A percentile compares a stretch with the other conserved stretches of the same genome.
phyloP scores from a whole-genome alignment of 192 early-diverging fungal genomes.

The Cladochytrium replicatum region DNA sequence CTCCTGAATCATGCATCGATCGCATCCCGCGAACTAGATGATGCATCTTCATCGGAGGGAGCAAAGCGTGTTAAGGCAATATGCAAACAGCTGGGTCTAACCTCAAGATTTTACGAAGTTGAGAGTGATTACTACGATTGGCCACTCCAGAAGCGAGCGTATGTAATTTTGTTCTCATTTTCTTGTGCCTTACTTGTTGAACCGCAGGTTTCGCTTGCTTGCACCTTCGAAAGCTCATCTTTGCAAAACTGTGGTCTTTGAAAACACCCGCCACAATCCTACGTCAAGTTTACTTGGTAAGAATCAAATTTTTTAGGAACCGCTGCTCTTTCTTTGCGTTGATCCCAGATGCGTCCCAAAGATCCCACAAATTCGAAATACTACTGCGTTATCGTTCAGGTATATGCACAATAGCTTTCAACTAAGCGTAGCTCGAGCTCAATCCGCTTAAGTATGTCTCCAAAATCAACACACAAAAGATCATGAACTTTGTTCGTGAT shows the following conservation, averaged over 20 bases:
- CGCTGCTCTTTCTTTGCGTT: conserved; percentile 12
- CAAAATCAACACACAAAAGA: conserved; percentile 50
- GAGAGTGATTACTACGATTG: conserved; percentile 70
- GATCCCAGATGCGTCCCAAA: conserved; percentile 8
- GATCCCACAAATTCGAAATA: conserved; percentile 48
- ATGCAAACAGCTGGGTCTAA: too few species aligned
- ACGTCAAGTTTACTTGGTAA: conserved; percentile 26
- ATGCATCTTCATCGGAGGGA: too few species aligned
- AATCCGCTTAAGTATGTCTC: conserved; percentile 25
- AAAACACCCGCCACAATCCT: conserved; percentile 70
- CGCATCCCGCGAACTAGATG: too few species aligned
- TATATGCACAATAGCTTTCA: conserved; percentile 6
- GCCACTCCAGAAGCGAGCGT: conserved; percentile 61
- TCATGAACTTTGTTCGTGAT: conserved; percentile 54
- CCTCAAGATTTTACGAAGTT: conserved; percentile 61
- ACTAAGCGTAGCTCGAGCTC: background rate
- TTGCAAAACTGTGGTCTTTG: conserved; percentile 82
- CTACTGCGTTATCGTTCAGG: conserved; percentile 62
- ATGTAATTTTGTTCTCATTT: conserved; percentile 18
- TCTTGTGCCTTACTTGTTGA: background rate
- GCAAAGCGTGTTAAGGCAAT: too few species aligned
- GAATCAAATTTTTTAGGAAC: conserved; percentile 30
- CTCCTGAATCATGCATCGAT: too few species aligned
- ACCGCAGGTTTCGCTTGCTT: conserved; percentile 34
- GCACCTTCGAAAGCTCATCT: conserved; percentile 69